Conservation (phyloP, 2,329 filamentous ascomycete species). For the Metarhizium rileyi region DNA sequence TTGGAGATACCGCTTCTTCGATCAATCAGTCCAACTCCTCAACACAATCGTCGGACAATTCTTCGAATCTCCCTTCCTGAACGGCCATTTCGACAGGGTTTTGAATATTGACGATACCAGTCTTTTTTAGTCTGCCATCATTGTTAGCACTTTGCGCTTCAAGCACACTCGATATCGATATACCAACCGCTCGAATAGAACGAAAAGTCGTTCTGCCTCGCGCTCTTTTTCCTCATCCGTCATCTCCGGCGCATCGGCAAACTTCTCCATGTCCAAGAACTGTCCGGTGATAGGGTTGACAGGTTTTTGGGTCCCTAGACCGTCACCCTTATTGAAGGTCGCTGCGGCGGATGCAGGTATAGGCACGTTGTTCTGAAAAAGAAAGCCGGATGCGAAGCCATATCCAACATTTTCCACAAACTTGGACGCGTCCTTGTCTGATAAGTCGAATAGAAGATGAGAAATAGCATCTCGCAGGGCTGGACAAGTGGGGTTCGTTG, state of each 20-base stretch:
- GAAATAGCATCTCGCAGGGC: slow-evolving; percentile 67
- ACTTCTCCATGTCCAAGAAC: slow-evolving; percentile 57
- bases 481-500: slow-evolving; percentile 61
- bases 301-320: slow-evolving; percentile 23
- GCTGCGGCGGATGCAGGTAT: slow-evolving; percentile 59
- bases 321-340: slow-evolving; percentile 20
- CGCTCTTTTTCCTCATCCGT: slow-evolving; percentile 83
- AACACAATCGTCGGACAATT: slow-evolving; percentile 47
- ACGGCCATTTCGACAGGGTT: slow-evolving; percentile 67
- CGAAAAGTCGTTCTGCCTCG: slow-evolving; percentile 82
- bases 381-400: slow-evolving; percentile 82
- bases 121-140: slow-evolving; percentile 49
- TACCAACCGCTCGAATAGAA: slow-evolving; percentile 70
- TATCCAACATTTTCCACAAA: slow-evolving; percentile 93
- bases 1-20: neutral
- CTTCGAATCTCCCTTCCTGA: slow-evolving; percentile 60
- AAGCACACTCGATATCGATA: neutral
- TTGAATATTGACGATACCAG: slow-evolving; percentile 65
- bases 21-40: slow-evolving; percentile 31
- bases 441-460: slow-evolving; percentile 77
- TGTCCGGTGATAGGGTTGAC: slow-evolving; percentile 88
- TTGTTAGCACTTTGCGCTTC: slow-evolving; percentile 8
- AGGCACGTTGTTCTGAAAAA: slow-evolving; percentile 74
- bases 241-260: slow-evolving; percentile 59
- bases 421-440: slow-evolving; percentile 64